Percentiles rank a stretch among this genome's conserved stretches.
Evolutionary conservation across 2,329 filamentous ascomycete genomes (phyloP).

Genomic region (Cladorrhinum sp.): DNA sequence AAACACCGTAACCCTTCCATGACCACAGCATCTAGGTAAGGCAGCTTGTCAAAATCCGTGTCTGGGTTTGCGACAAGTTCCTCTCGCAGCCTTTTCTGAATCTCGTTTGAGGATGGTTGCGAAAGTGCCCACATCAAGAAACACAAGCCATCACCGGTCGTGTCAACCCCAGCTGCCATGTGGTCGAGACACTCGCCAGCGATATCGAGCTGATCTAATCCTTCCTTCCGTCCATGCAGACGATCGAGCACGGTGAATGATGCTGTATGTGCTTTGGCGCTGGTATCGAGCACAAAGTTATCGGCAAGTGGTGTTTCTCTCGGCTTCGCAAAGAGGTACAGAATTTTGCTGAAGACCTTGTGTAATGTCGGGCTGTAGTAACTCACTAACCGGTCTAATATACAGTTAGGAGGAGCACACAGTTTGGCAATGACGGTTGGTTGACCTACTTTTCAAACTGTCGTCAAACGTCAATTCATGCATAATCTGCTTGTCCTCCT

Average conservation of each 20-base stretch:
- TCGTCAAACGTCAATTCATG: constrained; percentile 65
- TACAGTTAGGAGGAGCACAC: background rate
- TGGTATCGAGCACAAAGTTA: constrained; percentile 54
- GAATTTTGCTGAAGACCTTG: constrained; percentile 42
- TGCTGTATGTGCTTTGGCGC: constrained; percentile 43
- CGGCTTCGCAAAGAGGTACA: constrained; percentile 51
- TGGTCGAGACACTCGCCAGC: constrained; percentile 70
- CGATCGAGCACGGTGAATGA: constrained; percentile 58
- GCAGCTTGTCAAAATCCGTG: constrained; percentile 46
- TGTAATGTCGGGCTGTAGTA: constrained; percentile 56
- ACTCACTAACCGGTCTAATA: constrained; percentile 56
- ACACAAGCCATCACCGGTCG: constrained; percentile 66
- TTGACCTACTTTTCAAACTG: constrained; percentile 59
- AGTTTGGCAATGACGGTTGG: background rate
- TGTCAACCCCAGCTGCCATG: constrained; percentile 70
- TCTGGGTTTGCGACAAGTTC: constrained; percentile 48
- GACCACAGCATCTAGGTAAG: constrained; percentile 62
- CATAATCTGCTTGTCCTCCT: constrained; percentile 63
- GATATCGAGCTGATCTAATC: constrained; percentile 52
- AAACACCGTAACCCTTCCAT: constrained; percentile 61
- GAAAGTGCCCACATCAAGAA: constrained; percentile 72
- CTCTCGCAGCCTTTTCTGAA: constrained; percentile 51
- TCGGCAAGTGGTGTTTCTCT: constrained; percentile 59
- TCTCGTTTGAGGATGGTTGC: constrained; percentile 48
- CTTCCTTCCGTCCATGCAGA: constrained; percentile 40